A percentile compares a stretch with the other conserved stretches of the same genome.
Evolutionary conservation across 2,329 filamentous ascomycete genomes (phyloP).

Genomic region (Fusarium sp.): DNA sequence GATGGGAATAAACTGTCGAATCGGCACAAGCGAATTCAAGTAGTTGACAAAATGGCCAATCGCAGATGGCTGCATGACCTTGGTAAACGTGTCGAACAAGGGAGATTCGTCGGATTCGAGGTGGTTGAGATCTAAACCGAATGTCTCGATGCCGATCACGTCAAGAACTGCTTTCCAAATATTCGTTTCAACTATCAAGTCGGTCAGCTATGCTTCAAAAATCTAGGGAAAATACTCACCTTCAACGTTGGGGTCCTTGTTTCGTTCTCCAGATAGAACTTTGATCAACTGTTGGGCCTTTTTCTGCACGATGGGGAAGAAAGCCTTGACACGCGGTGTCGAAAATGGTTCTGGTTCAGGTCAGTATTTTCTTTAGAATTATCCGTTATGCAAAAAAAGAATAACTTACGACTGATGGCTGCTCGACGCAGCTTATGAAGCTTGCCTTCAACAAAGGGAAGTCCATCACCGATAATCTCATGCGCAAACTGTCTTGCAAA

Average conservation of each 20-base stretch:
- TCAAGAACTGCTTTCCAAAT: conserved; percentile 49
- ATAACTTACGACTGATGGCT: conserved; percentile 44
- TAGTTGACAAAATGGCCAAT: conserved; percentile 44
- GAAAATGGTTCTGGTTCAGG: conserved; percentile 45
- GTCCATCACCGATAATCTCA: conserved; percentile 45
- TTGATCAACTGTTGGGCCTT: conserved; percentile 47
- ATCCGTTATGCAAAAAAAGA: not conserved
- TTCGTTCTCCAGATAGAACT: conserved; percentile 32
- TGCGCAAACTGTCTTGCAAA: conserved; percentile 41
- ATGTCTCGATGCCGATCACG: conserved; percentile 47
- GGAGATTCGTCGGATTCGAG: conserved; percentile 43
- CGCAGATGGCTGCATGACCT: conserved; percentile 41
- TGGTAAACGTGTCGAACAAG: conserved; percentile 35
- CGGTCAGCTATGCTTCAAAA: not conserved
- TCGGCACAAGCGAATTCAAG: conserved; percentile 48
- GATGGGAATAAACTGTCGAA: conserved; percentile 50
- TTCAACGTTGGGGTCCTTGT: conserved; percentile 26
- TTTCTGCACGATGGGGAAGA: conserved; percentile 46
- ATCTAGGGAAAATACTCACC: conserved; percentile 8
- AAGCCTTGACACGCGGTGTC: conserved; percentile 39
- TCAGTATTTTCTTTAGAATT: conserved; percentile 4
- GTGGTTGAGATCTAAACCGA: conserved; percentile 49
- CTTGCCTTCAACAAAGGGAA: conserved; percentile 50
- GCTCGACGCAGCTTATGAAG: conserved; percentile 49
- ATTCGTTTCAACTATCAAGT: conserved; percentile 36